Evolutionary conservation across 768 basidiomycete genomes (phyloP).

Genomic region (Boletus sp.): DNA sequence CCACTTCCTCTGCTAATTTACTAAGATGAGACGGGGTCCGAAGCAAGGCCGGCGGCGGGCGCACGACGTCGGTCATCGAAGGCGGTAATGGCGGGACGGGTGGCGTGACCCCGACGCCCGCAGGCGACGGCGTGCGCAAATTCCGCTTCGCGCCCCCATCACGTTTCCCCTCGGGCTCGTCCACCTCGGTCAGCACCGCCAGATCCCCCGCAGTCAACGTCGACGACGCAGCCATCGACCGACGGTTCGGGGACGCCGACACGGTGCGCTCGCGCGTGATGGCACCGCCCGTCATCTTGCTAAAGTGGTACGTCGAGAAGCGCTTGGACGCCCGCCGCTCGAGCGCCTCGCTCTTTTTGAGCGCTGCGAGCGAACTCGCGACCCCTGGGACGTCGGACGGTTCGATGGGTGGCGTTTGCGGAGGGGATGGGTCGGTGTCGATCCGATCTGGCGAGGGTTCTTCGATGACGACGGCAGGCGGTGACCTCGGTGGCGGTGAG

Average conservation of each 20-base stretch:
- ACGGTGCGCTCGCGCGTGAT: conserved; percentile 50
- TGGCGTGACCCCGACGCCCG: conserved; percentile 18
- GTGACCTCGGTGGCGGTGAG: conserved; percentile 38
- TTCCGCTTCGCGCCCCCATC: conserved; percentile 27
- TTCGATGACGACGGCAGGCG: conserved; percentile 48
- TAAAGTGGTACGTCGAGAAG: conserved; percentile 92
- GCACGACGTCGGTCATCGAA: conserved; percentile 41
- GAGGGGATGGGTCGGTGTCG: conserved; percentile 30
- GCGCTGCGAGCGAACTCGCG: conserved; percentile 80
- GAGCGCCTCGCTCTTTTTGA: conserved; percentile 82
- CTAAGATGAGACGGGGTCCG: conserved; percentile 7
- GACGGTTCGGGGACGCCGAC: conserved; percentile 52
- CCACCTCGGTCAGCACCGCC: conserved; percentile 70
- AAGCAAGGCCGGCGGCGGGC: conserved; percentile 3
- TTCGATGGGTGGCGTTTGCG: conserved; percentile 38
- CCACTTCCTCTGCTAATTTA: conserved; percentile 20
- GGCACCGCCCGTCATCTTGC: conserved; percentile 77
- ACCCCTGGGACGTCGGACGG: conserved; percentile 56
- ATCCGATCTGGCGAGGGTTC: conserved; percentile 26
- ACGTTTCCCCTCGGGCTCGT: conserved; percentile 40
- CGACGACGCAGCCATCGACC: conserved; percentile 63
- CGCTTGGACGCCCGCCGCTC: conserved; percentile 94
- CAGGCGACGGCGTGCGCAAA: conserved; percentile 37
- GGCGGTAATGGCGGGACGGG: conserved; percentile 52
- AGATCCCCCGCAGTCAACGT: conserved; percentile 69